These are phyloP conservation scores for Mrakia hoshinonis DNA, from an alignment of 768 basidiomycete genomes.

Conservation along the genomic window DNA sequence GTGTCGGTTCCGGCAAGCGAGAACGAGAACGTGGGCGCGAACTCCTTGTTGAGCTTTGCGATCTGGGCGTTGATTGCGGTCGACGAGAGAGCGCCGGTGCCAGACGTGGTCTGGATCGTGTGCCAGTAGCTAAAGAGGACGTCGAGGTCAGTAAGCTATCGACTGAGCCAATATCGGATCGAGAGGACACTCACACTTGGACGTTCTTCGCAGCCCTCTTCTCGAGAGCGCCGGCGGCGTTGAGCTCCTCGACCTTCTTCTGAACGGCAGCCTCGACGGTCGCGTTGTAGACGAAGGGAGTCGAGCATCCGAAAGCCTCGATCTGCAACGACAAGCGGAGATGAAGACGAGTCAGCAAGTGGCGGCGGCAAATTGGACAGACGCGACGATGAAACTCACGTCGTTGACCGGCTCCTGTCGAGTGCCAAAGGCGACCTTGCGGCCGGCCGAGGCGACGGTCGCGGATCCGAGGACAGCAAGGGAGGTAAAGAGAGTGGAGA, in stretches of 20 bases:
- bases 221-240: neutral
- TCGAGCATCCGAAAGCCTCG: too few species aligned
- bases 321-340: neutral
- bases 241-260: neutral
- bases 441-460: neutral
- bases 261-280: constrained; percentile 9
- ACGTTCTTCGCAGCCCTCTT: neutral
- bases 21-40: constrained; percentile 1
- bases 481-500: neutral
- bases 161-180: too few species aligned
- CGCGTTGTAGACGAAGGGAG: constrained; percentile 2
- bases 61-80: neutral
- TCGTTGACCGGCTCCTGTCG: neutral
- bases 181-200: neutral
- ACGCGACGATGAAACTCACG: neutral
- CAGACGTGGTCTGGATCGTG: neutral
- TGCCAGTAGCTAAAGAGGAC: neutral
- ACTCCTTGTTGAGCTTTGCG: neutral
- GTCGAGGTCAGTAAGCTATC: neutral
- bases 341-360: neutral
- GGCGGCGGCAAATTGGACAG: neutral
- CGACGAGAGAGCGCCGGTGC: neutral
- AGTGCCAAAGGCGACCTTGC: neutral
- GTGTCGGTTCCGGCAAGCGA: constrained; percentile 30
- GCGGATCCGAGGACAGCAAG: neutral